These are phyloP conservation scores for Hanseniaspora meyeri DNA, from an alignment of 805 yeast genomes.

Conservation along the genomic window DNA sequence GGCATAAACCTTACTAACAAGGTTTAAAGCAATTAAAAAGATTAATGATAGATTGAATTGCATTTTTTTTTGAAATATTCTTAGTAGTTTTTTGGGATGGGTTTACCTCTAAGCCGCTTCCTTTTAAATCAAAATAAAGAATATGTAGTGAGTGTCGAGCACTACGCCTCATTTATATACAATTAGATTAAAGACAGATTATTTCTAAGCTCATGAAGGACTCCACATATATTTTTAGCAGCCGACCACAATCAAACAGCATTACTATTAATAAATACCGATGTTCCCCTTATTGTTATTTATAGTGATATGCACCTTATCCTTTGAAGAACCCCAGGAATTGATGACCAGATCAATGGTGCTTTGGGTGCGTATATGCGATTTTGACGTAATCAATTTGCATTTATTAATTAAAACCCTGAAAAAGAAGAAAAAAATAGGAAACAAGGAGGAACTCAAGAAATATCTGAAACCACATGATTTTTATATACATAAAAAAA, in stretches of 20 bases:
- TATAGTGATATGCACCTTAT: no score
- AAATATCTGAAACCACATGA: not conserved
- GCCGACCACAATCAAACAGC: not conserved
- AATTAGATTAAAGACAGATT: not conserved
- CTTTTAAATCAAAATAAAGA: no score
- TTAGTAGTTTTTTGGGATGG: not conserved
- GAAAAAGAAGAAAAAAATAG: no score
- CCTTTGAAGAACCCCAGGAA: no score
- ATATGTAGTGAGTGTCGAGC: no score
- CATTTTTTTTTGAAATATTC: not conserved
- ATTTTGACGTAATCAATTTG: not conserved
- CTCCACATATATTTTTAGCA: constrained; percentile 36
- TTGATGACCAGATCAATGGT: not conserved
- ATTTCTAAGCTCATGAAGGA: no score
- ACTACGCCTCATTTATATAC: not conserved
- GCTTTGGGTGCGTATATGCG: not conserved
- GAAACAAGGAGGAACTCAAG: not conserved
- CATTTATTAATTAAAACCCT: not conserved
- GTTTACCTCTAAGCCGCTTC: no score
- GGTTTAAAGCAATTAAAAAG: constrained; percentile 12
- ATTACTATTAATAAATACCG: not conserved
- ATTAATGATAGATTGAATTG: not conserved
- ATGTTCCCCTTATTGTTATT: not conserved
- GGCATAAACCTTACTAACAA: constrained; percentile 22
- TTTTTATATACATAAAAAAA: not conserved